phyloP scores from a whole-genome alignment of 2,329 filamentous ascomycete species.

The Alternaria arbusti region DNA sequence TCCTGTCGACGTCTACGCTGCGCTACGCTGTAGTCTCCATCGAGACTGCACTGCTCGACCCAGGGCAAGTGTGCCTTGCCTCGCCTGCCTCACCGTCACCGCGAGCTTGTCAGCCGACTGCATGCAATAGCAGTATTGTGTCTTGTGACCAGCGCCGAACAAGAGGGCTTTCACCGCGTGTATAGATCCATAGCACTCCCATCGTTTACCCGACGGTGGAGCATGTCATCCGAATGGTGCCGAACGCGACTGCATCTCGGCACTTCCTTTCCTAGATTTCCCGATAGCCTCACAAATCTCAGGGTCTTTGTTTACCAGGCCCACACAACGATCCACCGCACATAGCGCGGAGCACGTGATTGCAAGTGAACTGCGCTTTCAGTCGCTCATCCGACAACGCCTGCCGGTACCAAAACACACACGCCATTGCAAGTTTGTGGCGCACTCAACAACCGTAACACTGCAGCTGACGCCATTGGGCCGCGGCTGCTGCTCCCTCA shows the following conservation, averaged over 20 bases:
- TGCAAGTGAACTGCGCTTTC: slow-evolving; percentile 14
- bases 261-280: slow-evolving; percentile 30
- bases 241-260: slow-evolving; percentile 10
- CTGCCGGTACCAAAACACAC: slow-evolving; percentile 6
- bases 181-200: neutral
- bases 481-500: neutral
- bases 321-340: slow-evolving; percentile 28
- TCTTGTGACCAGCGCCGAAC: neutral
- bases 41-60: neutral
- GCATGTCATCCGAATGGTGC: slow-evolving; percentile 20
- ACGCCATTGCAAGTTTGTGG: neutral
- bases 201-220: slow-evolving; percentile 21
- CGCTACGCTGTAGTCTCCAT: neutral
- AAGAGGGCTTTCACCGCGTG: neutral
- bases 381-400: slow-evolving; percentile 23
- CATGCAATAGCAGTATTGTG: neutral
- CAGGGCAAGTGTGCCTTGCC: slow-evolving; percentile 8
- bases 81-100: slow-evolving; percentile 1
- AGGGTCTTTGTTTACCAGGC: slow-evolving; percentile 26
- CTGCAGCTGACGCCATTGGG: neutral
- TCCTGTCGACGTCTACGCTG: neutral
- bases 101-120: slow-evolving; percentile 4
- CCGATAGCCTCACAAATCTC: slow-evolving; percentile 27
- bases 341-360: slow-evolving; percentile 26
- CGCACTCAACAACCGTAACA: slow-evolving; percentile 13